Evolutionary conservation across 129 eudicot species (phyloP).

Genomic region (Oenanthe sinensis): DNA sequence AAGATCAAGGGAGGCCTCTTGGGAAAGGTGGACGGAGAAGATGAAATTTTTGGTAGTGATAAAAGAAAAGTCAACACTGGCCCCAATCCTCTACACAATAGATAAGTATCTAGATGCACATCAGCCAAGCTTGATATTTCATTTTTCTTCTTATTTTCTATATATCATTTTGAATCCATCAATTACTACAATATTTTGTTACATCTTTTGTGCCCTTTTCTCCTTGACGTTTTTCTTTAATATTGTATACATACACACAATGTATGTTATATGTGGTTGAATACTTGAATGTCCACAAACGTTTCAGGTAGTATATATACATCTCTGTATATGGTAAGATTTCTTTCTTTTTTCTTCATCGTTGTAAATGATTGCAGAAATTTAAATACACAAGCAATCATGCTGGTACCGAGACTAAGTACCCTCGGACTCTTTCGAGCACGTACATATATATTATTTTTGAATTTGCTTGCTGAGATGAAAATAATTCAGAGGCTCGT

Average conservation of each 20-base stretch:
- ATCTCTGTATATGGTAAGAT: neutral
- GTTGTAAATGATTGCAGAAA: neutral
- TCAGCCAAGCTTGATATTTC: conserved; percentile 4
- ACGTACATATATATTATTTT: neutral
- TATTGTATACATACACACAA: neutral
- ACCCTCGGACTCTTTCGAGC: neutral
- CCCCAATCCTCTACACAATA: conserved; percentile 58
- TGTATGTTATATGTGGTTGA: conserved; percentile 2
- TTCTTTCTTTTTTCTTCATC: neutral
- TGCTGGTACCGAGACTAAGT: neutral
- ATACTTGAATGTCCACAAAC: neutral
- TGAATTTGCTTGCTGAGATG: neutral
- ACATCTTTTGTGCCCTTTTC: neutral
- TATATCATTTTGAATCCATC: neutral
- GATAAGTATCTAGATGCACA: conserved; percentile 20
- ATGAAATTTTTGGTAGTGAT: conserved; percentile 36
- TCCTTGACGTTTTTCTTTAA: neutral
- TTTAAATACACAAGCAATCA: neutral
- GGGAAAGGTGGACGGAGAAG: conserved; percentile 9
- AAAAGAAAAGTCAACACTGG: conserved; percentile 54
- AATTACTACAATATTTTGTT: neutral
- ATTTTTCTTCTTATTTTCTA: neutral
- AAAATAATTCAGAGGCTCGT: neutral
- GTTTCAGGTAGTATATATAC: neutral
- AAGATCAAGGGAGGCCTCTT: neutral